Conservation (phyloP, 2,329 filamentous ascomycete species). For the Xylariaceae sp. region DNA sequence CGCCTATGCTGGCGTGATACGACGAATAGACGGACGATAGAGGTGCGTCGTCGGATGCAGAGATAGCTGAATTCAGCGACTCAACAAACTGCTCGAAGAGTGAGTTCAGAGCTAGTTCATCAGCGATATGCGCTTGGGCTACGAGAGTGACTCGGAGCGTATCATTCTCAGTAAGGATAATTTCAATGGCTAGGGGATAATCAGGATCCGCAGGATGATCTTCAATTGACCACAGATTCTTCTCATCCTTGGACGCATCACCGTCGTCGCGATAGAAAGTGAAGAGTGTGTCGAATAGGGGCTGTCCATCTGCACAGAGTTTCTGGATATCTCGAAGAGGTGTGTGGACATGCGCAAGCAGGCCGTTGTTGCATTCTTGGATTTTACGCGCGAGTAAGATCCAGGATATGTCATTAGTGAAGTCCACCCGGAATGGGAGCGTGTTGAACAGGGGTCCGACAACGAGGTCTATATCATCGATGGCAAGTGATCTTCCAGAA, state of each 20-base stretch:
- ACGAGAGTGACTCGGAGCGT: slow-evolving; percentile 55
- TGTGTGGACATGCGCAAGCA: slow-evolving; percentile 71
- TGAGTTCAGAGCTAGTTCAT: slow-evolving; percentile 27
- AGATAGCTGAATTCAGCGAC: slow-evolving; percentile 26
- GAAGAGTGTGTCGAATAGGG: slow-evolving; percentile 75
- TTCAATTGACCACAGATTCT: slow-evolving; percentile 49
- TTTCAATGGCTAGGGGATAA: slow-evolving; percentile 75
- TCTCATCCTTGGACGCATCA: slow-evolving; percentile 24
- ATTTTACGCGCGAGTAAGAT: slow-evolving; percentile 54
- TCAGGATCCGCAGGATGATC: slow-evolving; percentile 51
- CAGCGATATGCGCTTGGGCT: slow-evolving; percentile 42
- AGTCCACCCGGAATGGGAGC: slow-evolving; percentile 60
- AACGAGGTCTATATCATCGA: slow-evolving; percentile 59
- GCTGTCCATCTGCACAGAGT: slow-evolving; percentile 58
- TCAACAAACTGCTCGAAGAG: slow-evolving; percentile 40
- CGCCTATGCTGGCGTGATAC: not conserved
- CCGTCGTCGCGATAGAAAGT: slow-evolving; percentile 62
- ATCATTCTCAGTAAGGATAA: slow-evolving; percentile 47
- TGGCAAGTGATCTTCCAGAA: slow-evolving; percentile 69
- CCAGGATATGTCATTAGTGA: slow-evolving; percentile 49
- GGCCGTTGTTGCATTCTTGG: slow-evolving; percentile 64
- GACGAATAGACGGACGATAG: not conserved
- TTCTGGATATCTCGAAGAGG: slow-evolving; percentile 75
- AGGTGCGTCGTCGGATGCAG: slow-evolving; percentile 7
- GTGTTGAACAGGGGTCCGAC: slow-evolving; percentile 90